These are phyloP conservation scores for Bombardia bombarda DNA, from an alignment of 495 filamentous ascomycete species.

Conservation along the genomic window DNA sequence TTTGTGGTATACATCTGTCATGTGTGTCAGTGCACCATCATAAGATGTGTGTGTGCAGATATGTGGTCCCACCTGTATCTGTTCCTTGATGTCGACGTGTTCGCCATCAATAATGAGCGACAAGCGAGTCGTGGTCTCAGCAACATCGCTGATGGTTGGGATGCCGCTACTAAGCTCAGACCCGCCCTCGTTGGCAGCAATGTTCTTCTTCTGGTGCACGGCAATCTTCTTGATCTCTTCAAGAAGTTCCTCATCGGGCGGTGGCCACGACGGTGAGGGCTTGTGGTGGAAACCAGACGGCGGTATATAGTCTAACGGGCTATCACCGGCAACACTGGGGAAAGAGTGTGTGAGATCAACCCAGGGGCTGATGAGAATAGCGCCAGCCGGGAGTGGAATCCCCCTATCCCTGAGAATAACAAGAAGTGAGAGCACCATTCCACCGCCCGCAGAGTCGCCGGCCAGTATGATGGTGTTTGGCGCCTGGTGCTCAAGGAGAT, in stretches of 20 bases:
- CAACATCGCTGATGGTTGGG: slow-evolving; percentile 18
- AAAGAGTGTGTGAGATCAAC: slow-evolving; percentile 91
- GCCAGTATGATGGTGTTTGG: slow-evolving; percentile 72
- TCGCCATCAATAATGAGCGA: slow-evolving; percentile 64
- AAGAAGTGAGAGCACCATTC: slow-evolving; percentile 74
- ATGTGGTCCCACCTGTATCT: slow-evolving; percentile 67
- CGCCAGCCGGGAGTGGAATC: slow-evolving; percentile 77
- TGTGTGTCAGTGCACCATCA: slow-evolving; percentile 4
- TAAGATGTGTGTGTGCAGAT: too few relatives aligned
- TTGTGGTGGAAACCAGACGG: slow-evolving; percentile 76
- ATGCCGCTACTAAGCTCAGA: slow-evolving; percentile 4
- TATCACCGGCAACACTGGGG: slow-evolving; percentile 70
- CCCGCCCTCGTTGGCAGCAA: slow-evolving; percentile 1
- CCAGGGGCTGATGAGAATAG: slow-evolving; percentile 87
- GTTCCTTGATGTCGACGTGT: slow-evolving; percentile 68
- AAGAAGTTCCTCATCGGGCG: slow-evolving; percentile 67
- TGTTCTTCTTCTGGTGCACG: slow-evolving; percentile 14
- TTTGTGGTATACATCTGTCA: slow-evolving; percentile 79
- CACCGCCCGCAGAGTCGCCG: slow-evolving; percentile 86
- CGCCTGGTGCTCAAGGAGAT: slow-evolving; percentile 64
- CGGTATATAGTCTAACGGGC: slow-evolving; percentile 78
- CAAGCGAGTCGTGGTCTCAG: slow-evolving; percentile 37
- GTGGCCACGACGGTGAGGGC: slow-evolving; percentile 84
- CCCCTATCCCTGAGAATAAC: slow-evolving; percentile 74
- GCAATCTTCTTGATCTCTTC: slow-evolving; percentile 32